Percentiles rank a stretch among this genome's conserved stretches.
These are phyloP conservation scores for Trichosporon sp. DNA, from an alignment of 1,284 basidiomycete species.

Conservation along the genomic window DNA sequence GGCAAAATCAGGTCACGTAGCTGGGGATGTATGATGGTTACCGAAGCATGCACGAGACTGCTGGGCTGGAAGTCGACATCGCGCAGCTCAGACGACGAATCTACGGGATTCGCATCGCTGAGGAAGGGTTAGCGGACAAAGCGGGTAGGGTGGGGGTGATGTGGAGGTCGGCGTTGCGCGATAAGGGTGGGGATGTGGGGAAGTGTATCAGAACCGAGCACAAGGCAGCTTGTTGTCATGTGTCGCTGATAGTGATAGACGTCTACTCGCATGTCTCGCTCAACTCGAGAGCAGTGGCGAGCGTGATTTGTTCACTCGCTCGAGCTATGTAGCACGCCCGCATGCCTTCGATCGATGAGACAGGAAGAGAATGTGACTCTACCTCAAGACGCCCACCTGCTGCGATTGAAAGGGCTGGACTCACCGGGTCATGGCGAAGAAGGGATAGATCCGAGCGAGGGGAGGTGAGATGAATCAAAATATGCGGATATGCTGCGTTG, in stretches of 20 bases:
- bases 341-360: background rate
- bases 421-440: slow-evolving; percentile 16
- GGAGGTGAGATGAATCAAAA: background rate
- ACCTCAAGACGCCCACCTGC: background rate
- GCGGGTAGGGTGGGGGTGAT: background rate
- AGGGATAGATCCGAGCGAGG: slow-evolving; percentile 3
- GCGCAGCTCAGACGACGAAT: slow-evolving; percentile 44
- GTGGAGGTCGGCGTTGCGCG: background rate
- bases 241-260: background rate
- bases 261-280: background rate
- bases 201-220: background rate
- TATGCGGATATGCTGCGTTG: background rate
- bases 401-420: background rate
- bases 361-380: background rate
- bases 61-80: slow-evolving; percentile 45
- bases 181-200: slow-evolving; percentile 14
- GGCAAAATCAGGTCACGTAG: slow-evolving; percentile 54
- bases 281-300: background rate
- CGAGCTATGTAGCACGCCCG: background rate
- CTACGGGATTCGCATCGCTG: slow-evolving; percentile 39
- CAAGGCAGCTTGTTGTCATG: background rate
- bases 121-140: background rate
- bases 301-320: background rate
- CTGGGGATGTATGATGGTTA: slow-evolving; percentile 56
- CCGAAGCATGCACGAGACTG: slow-evolving; percentile 39